These are phyloP conservation scores for Aspergillus carbonarius DNA, from an alignment of 2,329 filamentous ascomycete species.

Conservation along the genomic window DNA sequence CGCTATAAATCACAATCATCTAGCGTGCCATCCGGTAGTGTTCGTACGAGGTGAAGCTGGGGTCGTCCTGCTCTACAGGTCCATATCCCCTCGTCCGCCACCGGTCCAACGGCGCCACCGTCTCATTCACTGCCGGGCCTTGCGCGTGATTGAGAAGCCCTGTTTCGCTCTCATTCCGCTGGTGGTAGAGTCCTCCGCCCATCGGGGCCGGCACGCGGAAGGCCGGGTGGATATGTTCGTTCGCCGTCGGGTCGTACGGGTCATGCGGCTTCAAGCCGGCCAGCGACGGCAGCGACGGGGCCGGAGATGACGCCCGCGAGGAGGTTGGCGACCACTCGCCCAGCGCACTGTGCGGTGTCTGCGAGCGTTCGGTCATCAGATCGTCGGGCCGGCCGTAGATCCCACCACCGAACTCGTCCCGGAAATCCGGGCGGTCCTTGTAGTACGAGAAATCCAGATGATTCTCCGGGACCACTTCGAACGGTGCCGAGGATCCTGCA, in stretches of 20 bases:
- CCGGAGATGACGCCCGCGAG: conserved; percentile 42
- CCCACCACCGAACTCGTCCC: conserved; percentile 79
- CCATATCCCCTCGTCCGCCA: conserved; percentile 41
- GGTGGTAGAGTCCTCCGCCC: conserved; percentile 32
- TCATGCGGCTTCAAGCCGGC: conserved; percentile 27
- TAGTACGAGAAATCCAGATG: conserved; percentile 89
- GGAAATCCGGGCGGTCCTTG: conserved; percentile 86
- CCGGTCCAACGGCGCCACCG: conserved; percentile 28
- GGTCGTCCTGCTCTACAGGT: conserved; percentile 38
- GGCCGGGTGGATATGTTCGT: conserved; percentile 35
- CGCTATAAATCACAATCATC: neutral
- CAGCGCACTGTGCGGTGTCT: conserved; percentile 41
- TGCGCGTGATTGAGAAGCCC: conserved; percentile 40
- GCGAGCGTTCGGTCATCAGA: conserved; percentile 46
- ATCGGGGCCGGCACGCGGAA: conserved; percentile 33
- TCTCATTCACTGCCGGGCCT: conserved; percentile 24
- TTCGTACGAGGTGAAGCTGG: conserved; percentile 35
- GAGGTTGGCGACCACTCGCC: conserved; percentile 41
- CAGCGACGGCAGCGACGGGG: conserved; percentile 36
- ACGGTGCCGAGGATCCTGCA: conserved; percentile 59
- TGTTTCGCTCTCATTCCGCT: conserved; percentile 42
- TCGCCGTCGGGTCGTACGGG: conserved; percentile 23
- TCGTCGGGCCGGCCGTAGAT: conserved; percentile 49
- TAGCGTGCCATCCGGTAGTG: conserved; percentile 30
- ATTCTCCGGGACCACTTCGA: conserved; percentile 84